These are phyloP conservation scores for Gymnopilus junonius DNA, from an alignment of 768 basidiomycete species.

Conservation along the genomic window DNA sequence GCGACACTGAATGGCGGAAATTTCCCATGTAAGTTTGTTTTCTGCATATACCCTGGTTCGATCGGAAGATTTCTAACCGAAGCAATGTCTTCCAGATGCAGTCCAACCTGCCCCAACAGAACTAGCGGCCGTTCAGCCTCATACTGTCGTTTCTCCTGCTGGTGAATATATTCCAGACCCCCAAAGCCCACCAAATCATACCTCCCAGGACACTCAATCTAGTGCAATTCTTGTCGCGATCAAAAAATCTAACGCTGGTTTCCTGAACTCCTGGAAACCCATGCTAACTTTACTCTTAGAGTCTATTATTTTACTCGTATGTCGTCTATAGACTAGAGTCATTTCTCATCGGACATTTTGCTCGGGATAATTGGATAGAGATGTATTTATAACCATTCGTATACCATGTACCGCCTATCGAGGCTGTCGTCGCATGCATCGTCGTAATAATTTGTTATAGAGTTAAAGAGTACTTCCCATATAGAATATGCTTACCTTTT, in stretches of 20 bases:
- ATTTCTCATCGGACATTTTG: background rate
- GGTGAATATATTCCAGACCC: background rate
- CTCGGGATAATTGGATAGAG: background rate
- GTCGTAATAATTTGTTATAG: constrained; percentile 1
- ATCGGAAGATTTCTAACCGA: background rate
- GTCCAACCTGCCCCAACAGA: constrained; percentile 40
- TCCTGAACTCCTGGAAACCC: background rate
- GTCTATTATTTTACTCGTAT: background rate
- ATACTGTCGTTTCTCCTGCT: background rate
- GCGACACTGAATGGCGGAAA: constrained; percentile 41
- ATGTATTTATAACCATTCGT: background rate
- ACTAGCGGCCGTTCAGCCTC: constrained; percentile 28
- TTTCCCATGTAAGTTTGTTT: constrained; percentile 37
- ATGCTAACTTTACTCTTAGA: background rate
- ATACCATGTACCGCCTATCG: background rate
- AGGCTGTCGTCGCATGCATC: background rate
- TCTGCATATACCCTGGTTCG: background rate
- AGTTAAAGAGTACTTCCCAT: background rate
- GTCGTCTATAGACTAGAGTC: background rate
- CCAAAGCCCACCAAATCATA: background rate
- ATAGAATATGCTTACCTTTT: too few relatives aligned
- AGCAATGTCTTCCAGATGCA: constrained; percentile 27
- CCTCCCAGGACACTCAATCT: background rate
- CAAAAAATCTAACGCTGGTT: background rate
- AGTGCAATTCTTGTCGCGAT: background rate